Conservation (phyloP, 306 rosid species). For the Ammopiptanthus mongolicus region DNA sequence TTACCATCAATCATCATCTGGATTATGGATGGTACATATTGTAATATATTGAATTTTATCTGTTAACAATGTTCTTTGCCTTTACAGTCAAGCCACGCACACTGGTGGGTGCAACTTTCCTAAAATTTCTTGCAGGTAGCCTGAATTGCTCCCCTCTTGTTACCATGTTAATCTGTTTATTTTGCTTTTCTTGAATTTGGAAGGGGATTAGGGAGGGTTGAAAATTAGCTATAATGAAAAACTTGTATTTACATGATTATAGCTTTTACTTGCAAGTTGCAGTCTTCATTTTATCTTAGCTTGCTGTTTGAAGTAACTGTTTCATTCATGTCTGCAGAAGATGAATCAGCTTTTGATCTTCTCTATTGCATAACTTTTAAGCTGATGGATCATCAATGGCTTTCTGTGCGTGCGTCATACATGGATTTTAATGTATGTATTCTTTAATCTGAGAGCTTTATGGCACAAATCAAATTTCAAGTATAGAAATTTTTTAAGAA, state of each 20-base stretch:
- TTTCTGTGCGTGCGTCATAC: slow-evolving; percentile 94
- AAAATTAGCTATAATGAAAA: neutral
- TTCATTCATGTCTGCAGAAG: slow-evolving; percentile 47
- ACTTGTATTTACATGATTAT: neutral
- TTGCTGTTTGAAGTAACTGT: slow-evolving; percentile 17
- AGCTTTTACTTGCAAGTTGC: neutral
- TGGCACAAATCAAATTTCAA: neutral
- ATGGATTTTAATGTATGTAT: slow-evolving; percentile 97
- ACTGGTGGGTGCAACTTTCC: slow-evolving; percentile 85
- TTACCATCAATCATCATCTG: neutral
- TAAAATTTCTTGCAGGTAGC: slow-evolving; percentile 85
- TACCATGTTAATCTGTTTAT: neutral
- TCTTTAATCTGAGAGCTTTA: slow-evolving; percentile 8
- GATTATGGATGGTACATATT: neutral
- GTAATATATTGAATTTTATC: slow-evolving; percentile 17
- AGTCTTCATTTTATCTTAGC: slow-evolving; percentile 14
- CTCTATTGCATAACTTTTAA: slow-evolving; percentile 97
- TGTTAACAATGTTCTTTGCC: slow-evolving; percentile 20
- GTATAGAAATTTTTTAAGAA: neutral
- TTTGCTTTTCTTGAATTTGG: neutral
- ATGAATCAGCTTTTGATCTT: slow-evolving; percentile 85
- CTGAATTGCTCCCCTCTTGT: neutral
- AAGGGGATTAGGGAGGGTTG: neutral
- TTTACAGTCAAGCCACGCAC: slow-evolving; percentile 87
- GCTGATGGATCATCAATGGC: slow-evolving; percentile 98